A percentile compares a stretch with the other conserved stretches of the same genome.
Evolutionary conservation across 768 basidiomycete genomes (phyloP).

Genomic region (Boletus pseudo-olivaceus): DNA sequence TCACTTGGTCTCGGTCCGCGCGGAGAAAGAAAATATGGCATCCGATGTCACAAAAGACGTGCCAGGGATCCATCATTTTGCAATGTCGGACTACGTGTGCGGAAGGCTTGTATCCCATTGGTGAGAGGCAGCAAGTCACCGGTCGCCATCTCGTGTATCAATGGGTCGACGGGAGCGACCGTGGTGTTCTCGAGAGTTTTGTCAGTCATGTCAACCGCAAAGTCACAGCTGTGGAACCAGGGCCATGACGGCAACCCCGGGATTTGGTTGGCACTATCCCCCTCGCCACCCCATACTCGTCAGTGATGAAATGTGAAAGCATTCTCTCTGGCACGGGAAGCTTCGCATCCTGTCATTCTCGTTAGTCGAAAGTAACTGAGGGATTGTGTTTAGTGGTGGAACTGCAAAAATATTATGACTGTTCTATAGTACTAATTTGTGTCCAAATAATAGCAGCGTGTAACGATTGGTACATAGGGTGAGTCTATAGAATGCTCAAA

Average conservation of each 20-base stretch:
- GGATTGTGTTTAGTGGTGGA: too few species aligned
- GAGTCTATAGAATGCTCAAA: too few species aligned
- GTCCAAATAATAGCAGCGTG: too few species aligned
- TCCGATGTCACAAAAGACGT: not conserved
- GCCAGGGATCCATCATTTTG: constrained; percentile 11
- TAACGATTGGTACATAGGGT: too few species aligned
- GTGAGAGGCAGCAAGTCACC: constrained; percentile 6
- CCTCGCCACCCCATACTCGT: too few species aligned
- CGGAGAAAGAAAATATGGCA: constrained; percentile 42
- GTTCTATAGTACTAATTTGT: too few species aligned
- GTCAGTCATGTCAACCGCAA: constrained; percentile 61
- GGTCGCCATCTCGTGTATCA: constrained; percentile 38
- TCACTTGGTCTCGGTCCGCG: constrained; percentile 71
- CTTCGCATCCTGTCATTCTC: too few species aligned
- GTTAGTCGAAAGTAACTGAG: too few species aligned
- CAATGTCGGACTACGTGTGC: constrained; percentile 26
- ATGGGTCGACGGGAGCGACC: constrained; percentile 62
- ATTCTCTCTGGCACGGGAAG: not conserved
- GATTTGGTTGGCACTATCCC: too few species aligned
- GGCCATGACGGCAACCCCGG: not conserved
- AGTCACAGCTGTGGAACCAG: constrained; percentile 18
- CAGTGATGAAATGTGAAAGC: not conserved
- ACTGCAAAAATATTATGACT: too few species aligned
- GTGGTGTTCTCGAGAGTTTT: constrained; percentile 63
- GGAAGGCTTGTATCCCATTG: constrained; percentile 10